Conservation (phyloP, 257 asterid genomes). For the Petunia axillaris region DNA sequence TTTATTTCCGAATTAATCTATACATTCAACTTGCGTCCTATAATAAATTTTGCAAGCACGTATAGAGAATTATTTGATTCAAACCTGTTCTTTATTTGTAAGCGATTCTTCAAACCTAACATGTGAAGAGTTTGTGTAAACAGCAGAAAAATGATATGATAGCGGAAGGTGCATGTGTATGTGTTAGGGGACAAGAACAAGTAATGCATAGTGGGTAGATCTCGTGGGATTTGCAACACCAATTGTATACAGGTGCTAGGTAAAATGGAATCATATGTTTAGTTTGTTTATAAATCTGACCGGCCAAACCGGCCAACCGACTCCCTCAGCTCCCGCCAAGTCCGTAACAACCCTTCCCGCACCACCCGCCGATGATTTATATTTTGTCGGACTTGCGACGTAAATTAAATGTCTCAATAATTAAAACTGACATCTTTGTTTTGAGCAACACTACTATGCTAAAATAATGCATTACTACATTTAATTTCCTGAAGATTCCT, state of each 20-base stretch:
- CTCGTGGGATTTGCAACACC: background rate
- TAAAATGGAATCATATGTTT: background rate
- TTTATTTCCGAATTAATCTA: background rate
- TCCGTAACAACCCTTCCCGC: background rate
- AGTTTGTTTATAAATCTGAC: background rate
- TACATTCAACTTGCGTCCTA: background rate
- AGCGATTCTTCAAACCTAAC: background rate
- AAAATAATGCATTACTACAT: background rate
- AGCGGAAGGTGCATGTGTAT: background rate
- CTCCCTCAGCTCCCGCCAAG: background rate
- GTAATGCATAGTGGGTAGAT: constrained; percentile 9
- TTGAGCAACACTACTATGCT: background rate
- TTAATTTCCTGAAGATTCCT: background rate
- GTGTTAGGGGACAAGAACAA: constrained; percentile 19
- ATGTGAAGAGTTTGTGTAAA: constrained; percentile 2
- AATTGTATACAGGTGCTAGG: too few relatives aligned
- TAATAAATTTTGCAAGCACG: background rate
- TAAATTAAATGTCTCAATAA: background rate
- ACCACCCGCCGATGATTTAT: background rate
- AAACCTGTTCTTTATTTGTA: background rate
- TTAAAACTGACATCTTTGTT: background rate
- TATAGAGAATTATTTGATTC: background rate
- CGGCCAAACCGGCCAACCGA: background rate
- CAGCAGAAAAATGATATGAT: background rate
- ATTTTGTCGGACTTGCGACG: background rate